These are phyloP conservation scores for Lentinula guzmanii DNA, from an alignment of 768 basidiomycete species.

Conservation along the genomic window DNA sequence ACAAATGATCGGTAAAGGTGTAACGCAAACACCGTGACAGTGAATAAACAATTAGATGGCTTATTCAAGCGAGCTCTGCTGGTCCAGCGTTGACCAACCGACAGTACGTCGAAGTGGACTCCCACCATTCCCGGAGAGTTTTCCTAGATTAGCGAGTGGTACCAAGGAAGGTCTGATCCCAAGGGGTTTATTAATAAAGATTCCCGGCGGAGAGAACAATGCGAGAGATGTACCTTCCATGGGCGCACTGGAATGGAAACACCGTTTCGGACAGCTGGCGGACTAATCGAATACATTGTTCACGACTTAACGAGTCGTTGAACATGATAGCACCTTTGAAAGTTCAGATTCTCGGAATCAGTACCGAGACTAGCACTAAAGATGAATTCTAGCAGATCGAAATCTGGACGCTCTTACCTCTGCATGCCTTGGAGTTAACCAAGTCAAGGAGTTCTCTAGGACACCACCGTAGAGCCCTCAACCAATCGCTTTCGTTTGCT, in stretches of 20 bases:
- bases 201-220: slow-evolving; percentile 5
- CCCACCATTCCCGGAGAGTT: slow-evolving; percentile 5
- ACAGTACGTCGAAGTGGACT: neutral
- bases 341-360: neutral
- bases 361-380: neutral
- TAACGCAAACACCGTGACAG: slow-evolving; percentile 1
- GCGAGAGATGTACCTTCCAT: slow-evolving; percentile 60
- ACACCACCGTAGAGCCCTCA: slow-evolving; percentile 71
- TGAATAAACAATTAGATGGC: slow-evolving; percentile 5
- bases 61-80: slow-evolving; percentile 6
- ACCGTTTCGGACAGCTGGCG: slow-evolving; percentile 59
- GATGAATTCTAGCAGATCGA: neutral
- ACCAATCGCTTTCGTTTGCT: slow-evolving; percentile 39
- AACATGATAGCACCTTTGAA: slow-evolving; percentile 92
- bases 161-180: slow-evolving; percentile 46
- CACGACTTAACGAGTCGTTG: slow-evolving; percentile 67
- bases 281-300: slow-evolving; percentile 70
- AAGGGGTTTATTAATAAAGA: neutral
- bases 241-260: slow-evolving; percentile 95
- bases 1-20: neutral
- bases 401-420: slow-evolving; percentile 75
- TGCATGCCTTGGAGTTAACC: slow-evolving; percentile 92
- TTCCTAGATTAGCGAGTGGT: slow-evolving; percentile 33
- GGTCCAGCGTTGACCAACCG: slow-evolving; percentile 7
- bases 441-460: slow-evolving; percentile 80